Conservation (phyloP, 371 early-diverging fungal species). For the Polyrhizophydium stewartii region DNA sequence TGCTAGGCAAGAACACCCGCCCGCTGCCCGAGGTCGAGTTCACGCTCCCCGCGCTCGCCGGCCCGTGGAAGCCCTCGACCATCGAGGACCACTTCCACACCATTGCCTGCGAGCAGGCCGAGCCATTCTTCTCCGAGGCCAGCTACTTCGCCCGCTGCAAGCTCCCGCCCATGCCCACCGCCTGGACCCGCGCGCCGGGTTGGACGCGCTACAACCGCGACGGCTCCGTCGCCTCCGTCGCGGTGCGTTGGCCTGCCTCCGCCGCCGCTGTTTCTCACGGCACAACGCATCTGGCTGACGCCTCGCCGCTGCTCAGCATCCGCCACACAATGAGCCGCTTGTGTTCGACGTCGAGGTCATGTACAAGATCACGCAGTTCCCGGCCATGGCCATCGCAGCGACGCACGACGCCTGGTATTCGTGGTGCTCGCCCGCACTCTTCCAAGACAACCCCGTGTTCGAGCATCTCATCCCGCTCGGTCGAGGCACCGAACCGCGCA, state of each 20-base stretch:
- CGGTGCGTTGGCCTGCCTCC: no score
- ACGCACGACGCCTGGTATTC: slow-evolving; percentile 80
- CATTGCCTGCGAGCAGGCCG: slow-evolving; percentile 62
- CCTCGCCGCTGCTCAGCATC: slow-evolving; percentile 31
- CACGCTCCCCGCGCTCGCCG: slow-evolving; percentile 31
- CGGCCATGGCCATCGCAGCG: slow-evolving; percentile 80
- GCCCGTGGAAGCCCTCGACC: slow-evolving; percentile 24
- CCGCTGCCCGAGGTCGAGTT: slow-evolving; percentile 43
- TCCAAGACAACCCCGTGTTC: not conserved
- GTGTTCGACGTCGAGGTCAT: slow-evolving; percentile 91
- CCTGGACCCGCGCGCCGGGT: slow-evolving; percentile 63
- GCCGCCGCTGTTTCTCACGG: no score
- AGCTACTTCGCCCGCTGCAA: slow-evolving; percentile 34
- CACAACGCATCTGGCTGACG: not conserved
- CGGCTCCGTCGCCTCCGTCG: slow-evolving; percentile 20
- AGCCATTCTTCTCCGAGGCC: slow-evolving; percentile 52
- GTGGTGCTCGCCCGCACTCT: slow-evolving; percentile 81
- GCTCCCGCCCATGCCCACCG: slow-evolving; percentile 50
- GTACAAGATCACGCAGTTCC: slow-evolving; percentile 51
- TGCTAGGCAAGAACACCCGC: slow-evolving; percentile 60
- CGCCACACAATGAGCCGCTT: slow-evolving; percentile 60
- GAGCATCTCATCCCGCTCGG: slow-evolving; percentile 63
- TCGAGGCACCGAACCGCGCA: slow-evolving; percentile 16
- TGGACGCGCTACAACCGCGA: slow-evolving; percentile 79
- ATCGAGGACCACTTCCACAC: slow-evolving; percentile 81